A percentile compares a stretch with the other conserved stretches of the same genome.
phyloP scores from a whole-genome alignment of 108 stramenopile species.

The Aurantiochytrium sp. region DNA sequence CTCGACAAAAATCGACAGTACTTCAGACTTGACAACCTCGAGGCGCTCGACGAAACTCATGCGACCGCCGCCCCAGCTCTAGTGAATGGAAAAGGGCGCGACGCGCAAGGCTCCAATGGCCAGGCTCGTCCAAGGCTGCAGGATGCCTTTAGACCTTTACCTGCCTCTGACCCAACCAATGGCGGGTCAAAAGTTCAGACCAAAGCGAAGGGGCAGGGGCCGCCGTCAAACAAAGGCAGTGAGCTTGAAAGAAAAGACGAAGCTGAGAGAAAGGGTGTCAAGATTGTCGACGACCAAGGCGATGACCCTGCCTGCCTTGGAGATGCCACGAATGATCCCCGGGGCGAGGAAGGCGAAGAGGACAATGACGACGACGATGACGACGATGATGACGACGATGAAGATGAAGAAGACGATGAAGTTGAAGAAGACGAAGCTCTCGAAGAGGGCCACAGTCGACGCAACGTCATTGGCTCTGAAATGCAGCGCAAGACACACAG shows the following conservation, averaged over 20 bases:
- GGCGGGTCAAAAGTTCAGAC: too few relatives aligned
- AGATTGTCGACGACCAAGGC: neutral
- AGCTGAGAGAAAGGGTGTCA: too few relatives aligned
- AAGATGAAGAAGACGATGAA: neutral
- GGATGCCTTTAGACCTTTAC: too few relatives aligned
- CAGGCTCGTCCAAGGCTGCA: too few relatives aligned
- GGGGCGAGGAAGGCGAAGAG: neutral
- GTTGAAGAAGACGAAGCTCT: neutral
- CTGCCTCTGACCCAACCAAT: too few relatives aligned
- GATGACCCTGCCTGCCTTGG: neutral
- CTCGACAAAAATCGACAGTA: too few relatives aligned
- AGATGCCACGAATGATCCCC: neutral
- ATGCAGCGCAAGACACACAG: neutral
- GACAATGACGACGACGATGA: neutral
- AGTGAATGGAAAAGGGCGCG: too few relatives aligned
- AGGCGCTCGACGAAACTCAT: too few relatives aligned
- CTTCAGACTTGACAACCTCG: too few relatives aligned
- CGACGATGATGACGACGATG: neutral
- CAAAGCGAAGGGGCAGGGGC: too few relatives aligned
- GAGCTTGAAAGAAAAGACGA: neutral
- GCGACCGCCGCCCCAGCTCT: too few relatives aligned
- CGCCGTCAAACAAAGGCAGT: neutral
- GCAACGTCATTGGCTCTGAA: neutral
- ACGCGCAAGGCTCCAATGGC: too few relatives aligned
- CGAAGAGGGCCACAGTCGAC: neutral